Percentiles rank a stretch among this genome's conserved stretches.
Conservation (phyloP, 2,329 filamentous ascomycete genomes). For the Alternaria angustiovoidea region DNA sequence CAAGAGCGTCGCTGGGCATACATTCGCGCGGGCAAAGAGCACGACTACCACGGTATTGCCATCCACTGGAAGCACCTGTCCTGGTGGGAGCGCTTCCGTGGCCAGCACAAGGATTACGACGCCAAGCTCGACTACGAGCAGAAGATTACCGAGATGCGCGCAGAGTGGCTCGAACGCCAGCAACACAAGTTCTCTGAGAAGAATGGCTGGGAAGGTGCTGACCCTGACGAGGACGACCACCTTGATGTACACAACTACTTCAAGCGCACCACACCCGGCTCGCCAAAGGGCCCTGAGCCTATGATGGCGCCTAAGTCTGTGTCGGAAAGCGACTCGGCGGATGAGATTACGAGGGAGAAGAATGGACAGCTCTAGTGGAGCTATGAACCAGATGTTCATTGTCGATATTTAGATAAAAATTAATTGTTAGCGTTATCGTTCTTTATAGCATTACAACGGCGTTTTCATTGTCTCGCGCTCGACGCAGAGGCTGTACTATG, state of each 20-base stretch:
- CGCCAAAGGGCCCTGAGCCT: slow-evolving; percentile 21
- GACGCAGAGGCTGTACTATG: background rate
- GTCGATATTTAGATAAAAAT: background rate
- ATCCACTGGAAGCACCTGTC: slow-evolving; percentile 89
- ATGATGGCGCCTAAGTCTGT: slow-evolving; percentile 29
- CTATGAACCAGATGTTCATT: background rate
- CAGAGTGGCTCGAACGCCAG: slow-evolving; percentile 64
- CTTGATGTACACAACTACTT: slow-evolving; percentile 48
- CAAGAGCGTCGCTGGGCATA: slow-evolving; percentile 93
- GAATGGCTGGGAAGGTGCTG: slow-evolving; percentile 35
- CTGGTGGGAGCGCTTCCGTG: slow-evolving; percentile 83
- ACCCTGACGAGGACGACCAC: slow-evolving; percentile 42
- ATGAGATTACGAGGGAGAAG: slow-evolving; percentile 19
- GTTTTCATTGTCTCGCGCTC: background rate
- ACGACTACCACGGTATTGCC: slow-evolving; percentile 92
- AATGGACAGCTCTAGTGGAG: slow-evolving; percentile 6
- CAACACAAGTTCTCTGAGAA: slow-evolving; percentile 54
- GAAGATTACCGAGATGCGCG: slow-evolving; percentile 83
- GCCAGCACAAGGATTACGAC: slow-evolving; percentile 83
- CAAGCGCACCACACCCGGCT: slow-evolving; percentile 33
- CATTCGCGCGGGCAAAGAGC: slow-evolving; percentile 77
- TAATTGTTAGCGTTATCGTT: slow-evolving; percentile 5
- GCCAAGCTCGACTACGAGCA: slow-evolving; percentile 75
- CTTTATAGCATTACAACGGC: slow-evolving; percentile 5
- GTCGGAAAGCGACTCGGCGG: slow-evolving; percentile 20